A percentile compares a stretch with the other conserved stretches of the same genome.
Conservation (phyloP, 2,329 filamentous ascomycete species). For the Plectosphaerella cucumerina region DNA sequence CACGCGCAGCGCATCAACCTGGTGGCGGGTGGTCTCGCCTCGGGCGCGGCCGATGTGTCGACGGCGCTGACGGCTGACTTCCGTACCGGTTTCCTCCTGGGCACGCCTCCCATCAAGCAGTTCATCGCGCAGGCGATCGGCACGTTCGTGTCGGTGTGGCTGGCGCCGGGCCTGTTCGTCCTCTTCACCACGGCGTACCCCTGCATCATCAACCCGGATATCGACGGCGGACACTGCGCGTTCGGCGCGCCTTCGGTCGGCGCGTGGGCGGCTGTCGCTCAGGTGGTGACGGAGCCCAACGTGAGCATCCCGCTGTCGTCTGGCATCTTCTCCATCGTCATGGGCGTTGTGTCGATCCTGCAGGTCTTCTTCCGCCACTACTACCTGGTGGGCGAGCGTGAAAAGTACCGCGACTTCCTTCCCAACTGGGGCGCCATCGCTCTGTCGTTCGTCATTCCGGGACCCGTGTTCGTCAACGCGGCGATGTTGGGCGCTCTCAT, state of each 20-base stretch:
- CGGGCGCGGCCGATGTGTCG: slow-evolving; percentile 41
- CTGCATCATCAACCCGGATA: slow-evolving; percentile 48
- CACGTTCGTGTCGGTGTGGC: slow-evolving; percentile 52
- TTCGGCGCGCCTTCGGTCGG: slow-evolving; percentile 56
- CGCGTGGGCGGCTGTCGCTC: slow-evolving; percentile 56
- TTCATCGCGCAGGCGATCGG: slow-evolving; percentile 56
- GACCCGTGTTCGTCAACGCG: slow-evolving; percentile 54
- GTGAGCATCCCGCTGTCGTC: slow-evolving; percentile 51
- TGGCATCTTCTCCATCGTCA: slow-evolving; percentile 54
- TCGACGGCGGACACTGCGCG: slow-evolving; percentile 36
- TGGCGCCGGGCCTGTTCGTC: slow-evolving; percentile 58
- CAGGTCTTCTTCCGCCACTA: slow-evolving; percentile 53
- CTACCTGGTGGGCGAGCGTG: slow-evolving; percentile 46
- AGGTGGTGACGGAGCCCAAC: slow-evolving; percentile 53
- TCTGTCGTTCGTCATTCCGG: slow-evolving; percentile 53
- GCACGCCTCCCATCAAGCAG: slow-evolving; percentile 55
- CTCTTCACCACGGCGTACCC: slow-evolving; percentile 59
- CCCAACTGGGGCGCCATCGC: slow-evolving; percentile 61
- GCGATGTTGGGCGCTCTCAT: slow-evolving; percentile 51
- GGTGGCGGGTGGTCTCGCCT: slow-evolving; percentile 47
- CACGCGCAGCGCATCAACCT: slow-evolving; percentile 56
- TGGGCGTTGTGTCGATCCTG: slow-evolving; percentile 44
- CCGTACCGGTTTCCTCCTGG: slow-evolving; percentile 56
- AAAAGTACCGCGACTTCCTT: slow-evolving; percentile 50
- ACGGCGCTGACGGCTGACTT: slow-evolving; percentile 52